phyloP scores from a whole-genome alignment of 306 rosid genomes.

The Mucuna pruriens region DNA sequence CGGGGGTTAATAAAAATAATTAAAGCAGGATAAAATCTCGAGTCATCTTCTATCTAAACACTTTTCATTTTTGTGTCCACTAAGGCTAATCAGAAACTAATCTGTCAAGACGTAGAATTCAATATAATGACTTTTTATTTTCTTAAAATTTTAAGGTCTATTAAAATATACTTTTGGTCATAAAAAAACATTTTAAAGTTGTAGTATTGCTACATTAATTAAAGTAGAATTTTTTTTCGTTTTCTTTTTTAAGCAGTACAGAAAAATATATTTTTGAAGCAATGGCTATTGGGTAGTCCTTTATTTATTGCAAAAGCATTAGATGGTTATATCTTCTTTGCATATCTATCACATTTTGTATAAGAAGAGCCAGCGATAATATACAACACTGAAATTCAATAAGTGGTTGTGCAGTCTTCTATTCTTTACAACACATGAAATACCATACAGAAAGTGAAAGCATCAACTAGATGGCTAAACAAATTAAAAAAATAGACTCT shows the following conservation, averaged over 20 bases:
- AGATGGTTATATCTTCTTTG: neutral
- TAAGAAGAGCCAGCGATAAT: neutral
- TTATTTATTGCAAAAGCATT: neutral
- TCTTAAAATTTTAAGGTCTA: neutral
- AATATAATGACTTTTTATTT: neutral
- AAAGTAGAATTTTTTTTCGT: neutral
- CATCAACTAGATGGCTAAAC: neutral
- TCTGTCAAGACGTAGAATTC: neutral
- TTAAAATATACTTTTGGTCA: neutral
- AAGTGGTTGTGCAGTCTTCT: neutral
- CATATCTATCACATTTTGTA: neutral
- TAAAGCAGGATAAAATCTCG: neutral
- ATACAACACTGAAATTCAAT: neutral
- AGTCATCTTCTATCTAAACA: neutral
- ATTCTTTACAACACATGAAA: neutral
- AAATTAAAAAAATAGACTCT: neutral
- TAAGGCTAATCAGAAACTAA: neutral
- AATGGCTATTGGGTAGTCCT: neutral
- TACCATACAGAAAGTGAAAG: neutral
- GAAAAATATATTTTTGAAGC: neutral
- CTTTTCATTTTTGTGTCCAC: neutral
- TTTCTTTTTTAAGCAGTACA: neutral
- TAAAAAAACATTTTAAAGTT: neutral
- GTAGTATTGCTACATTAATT: neutral
- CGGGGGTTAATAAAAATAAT: neutral